Base-by-base conservation (phyloP, 1,284 basidiomycete species). In the Inonotus obliquus region DNA sequence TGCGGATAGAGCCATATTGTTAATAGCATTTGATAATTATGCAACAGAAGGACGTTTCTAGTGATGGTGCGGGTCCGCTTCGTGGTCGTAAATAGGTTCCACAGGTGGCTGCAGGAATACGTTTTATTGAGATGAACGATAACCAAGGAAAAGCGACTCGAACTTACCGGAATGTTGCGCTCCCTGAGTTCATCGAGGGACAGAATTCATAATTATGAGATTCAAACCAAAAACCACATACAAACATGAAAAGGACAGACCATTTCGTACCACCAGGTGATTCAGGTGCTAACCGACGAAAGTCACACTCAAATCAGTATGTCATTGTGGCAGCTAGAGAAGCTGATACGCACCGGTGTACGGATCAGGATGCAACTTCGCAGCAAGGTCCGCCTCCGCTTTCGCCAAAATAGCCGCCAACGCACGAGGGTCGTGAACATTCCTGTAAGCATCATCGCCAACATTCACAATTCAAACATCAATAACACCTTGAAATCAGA, bases 261-360 rank as follows among this genome's bases (percentile, higher is more conserved):
- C 92, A 95, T 79, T 94, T 94, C 29, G 91, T 92, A 63, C 93
- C 93, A 65, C 88, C 92, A 56, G 92, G 91, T 71, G 86, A 89
- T 53, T 80, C 70, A 51, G 92, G 81, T 63, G 86, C 93, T 96
- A 66, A 5, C 52, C 32, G 25, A 32, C 4, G 60, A 54, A 47
- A 52, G 65, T 65, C 66, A n/a, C n/a, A n/a, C n/a, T n/a, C n/a
- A n/a, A n/a, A n/a, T n/a, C n/a, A n/a, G n/a, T n/a, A n/a, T n/a
- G n/a, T n/a, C n/a, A n/a, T n/a, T n/a, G n/a, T 38, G n/a, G 11
- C 32, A 44, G 19, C 51, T 41, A 25, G 35, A 17, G 7, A 71
- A 13, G 35, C 23, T 38, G 23, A 35, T 29, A 81, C 85, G 77
- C 75, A 97, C 95, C 78, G 74, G 90, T 89, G 76, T 95, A 94